These are phyloP conservation scores for Aspergillus carbonarius DNA, from an alignment of 2,329 filamentous ascomycete genomes.

Conservation along the genomic window DNA sequence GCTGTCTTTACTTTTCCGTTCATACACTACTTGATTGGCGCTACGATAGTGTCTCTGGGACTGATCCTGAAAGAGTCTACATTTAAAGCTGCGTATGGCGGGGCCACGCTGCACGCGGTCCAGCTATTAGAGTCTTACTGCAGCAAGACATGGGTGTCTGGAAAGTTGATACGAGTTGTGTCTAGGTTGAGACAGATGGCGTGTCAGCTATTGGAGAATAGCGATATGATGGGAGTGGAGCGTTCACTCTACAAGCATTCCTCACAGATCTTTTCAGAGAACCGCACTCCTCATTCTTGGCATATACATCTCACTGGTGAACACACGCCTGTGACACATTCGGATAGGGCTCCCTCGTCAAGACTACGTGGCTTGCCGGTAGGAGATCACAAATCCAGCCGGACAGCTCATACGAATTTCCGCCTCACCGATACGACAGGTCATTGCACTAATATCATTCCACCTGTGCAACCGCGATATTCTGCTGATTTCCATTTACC, in stretches of 20 bases:
- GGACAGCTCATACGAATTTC: background rate
- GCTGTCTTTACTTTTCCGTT: conserved; percentile 25
- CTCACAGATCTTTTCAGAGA: background rate
- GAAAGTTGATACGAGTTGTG: conserved; percentile 18
- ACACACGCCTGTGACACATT: too few relatives aligned
- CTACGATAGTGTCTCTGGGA: conserved; percentile 21
- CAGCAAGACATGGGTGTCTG: conserved; percentile 24
- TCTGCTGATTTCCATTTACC: background rate
- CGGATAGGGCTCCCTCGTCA: background rate
- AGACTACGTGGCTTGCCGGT: background rate
- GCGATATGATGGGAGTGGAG: background rate
- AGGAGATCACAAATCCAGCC: background rate
- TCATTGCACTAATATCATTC: background rate
- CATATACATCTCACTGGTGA: background rate
- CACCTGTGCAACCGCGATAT: background rate
- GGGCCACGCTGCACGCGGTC: conserved; percentile 14
- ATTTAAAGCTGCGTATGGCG: conserved; percentile 16
- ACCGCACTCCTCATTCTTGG: too few relatives aligned
- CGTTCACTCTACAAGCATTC: background rate
- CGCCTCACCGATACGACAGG: background rate
- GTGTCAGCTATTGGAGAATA: background rate
- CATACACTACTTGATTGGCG: conserved; percentile 20
- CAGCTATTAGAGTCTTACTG: conserved; percentile 19
- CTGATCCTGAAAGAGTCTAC: conserved; percentile 20
- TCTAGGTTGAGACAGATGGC: conserved; percentile 19